A percentile compares a stretch with the other conserved stretches of the same genome.
Evolutionary conservation across 2,329 filamentous ascomycete genomes (phyloP).

Genomic region (Aspergillus sp.): DNA sequence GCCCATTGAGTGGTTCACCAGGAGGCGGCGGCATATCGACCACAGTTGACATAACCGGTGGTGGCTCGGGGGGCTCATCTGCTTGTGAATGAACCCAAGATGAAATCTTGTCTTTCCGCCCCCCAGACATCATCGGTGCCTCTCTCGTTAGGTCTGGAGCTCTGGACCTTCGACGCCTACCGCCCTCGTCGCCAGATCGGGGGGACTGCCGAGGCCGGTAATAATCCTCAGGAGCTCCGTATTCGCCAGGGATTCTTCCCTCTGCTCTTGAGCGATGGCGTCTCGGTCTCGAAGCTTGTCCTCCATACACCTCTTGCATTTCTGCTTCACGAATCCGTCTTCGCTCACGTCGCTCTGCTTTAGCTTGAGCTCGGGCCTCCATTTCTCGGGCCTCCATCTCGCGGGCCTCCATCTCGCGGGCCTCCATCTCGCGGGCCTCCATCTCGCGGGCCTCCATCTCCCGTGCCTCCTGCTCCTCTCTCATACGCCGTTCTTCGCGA

Average conservation of each 20-base stretch:
- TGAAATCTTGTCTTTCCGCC: conserved; percentile 44
- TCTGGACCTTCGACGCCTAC: conserved; percentile 33
- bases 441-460: conserved; percentile 26
- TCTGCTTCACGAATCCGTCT: conserved; percentile 32
- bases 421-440: conserved; percentile 24
- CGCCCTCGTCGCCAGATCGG: conserved; percentile 26
- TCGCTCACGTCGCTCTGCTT: conserved; percentile 37
- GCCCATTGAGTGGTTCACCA: conserved; percentile 20
- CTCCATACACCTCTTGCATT: conserved; percentile 17
- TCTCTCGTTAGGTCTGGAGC: conserved; percentile 19
- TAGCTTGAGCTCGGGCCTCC: conserved; percentile 30
- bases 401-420: conserved; percentile 35
- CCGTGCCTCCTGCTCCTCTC: conserved; percentile 47
- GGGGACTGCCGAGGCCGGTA: conserved; percentile 23
- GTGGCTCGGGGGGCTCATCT: conserved; percentile 44
- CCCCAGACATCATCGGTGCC: conserved; percentile 28
- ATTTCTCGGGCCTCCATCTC: conserved; percentile 26
- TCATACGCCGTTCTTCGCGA: conserved; percentile 27
- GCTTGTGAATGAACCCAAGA: conserved; percentile 47
- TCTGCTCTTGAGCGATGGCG: conserved; percentile 28
- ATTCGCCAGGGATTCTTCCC: conserved; percentile 20
- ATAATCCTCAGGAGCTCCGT: conserved; percentile 20
- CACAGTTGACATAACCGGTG: conserved; percentile 42
- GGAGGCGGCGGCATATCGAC: conserved; percentile 35
- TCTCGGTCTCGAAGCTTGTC: conserved; percentile 23